Evolutionary conservation across 2,329 filamentous ascomycete genomes (phyloP), one percentile per base, ranked within the genome.

Genomic region (Hortaea sp.): DNA sequence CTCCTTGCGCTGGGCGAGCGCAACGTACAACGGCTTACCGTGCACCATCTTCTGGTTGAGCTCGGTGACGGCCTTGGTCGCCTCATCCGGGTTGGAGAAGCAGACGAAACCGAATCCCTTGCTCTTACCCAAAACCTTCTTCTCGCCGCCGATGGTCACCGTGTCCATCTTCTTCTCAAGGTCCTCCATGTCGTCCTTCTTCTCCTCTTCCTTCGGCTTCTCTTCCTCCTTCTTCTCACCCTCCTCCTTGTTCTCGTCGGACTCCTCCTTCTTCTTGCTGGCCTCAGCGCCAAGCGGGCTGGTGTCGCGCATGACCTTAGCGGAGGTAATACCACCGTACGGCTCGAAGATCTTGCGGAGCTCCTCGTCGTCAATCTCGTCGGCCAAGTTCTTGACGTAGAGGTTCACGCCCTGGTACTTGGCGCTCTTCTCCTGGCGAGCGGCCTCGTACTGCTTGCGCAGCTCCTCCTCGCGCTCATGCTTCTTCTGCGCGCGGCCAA

Each of bases 41-140:
- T 89, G 85, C 58, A 97, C 78, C 92, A 98, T 98, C 70, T 92
- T 88, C 78, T 97, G 90, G 78, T 98, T 98, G 88, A 97, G 95
- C 72, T 98, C 92, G 51, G 89, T 88, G 55, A 98, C 90, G 55
- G 92, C 92, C 81, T 97, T 97, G 73, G 90, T 95, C 56, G 92
- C 92, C 69, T 98, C 92, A 63, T 98, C 92, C 50, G 92, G 89
- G 78, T 94, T 97, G 79, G 86, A 92, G 77, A 98, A 98, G 85
- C 92, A 98, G 65, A 98, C 92, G 69, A 98, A 98, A 62, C 92
- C 92, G 68, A 98, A 98, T 68, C 92, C 92, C 79, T 97, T 98
- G 84, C 88, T 95, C 85, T 97, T 97, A 68, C 92, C 92, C 50
- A 94, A 78, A 44, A 74, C 66, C 68, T 77, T 79, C 72, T 80